phyloP scores from a whole-genome alignment of 768 basidiomycete species.

The Hebeloma cylindrosporum region DNA sequence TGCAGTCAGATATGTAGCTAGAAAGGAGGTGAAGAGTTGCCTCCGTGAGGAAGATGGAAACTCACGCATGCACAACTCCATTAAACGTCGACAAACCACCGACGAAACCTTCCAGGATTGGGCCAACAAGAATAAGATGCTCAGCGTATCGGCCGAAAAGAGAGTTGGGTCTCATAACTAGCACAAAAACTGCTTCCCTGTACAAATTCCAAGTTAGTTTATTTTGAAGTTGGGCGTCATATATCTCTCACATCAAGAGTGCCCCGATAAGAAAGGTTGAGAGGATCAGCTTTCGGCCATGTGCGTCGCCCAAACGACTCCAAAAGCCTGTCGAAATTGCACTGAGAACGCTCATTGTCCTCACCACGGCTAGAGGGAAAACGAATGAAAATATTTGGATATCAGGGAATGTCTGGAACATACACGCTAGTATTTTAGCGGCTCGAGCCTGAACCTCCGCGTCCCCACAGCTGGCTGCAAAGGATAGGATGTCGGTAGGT shows the following conservation, averaged over 20 bases:
- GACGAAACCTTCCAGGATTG: slow-evolving; percentile 74
- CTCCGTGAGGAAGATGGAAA: slow-evolving; percentile 25
- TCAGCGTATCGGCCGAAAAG: slow-evolving; percentile 57
- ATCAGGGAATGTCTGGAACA: slow-evolving; percentile 11
- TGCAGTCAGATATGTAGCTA: slow-evolving; percentile 57
- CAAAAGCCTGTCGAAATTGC: slow-evolving; percentile 86
- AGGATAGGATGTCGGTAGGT: slow-evolving; percentile 13
- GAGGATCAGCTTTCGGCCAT: slow-evolving; percentile 77
- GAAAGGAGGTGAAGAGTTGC: slow-evolving; percentile 13
- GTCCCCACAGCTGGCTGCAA: slow-evolving; percentile 32
- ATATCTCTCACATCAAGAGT: slow-evolving; percentile 61
- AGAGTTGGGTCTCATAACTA: slow-evolving; percentile 66
- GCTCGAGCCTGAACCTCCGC: slow-evolving; percentile 67
- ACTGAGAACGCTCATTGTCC: slow-evolving; percentile 75
- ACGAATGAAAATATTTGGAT: slow-evolving; percentile 6
- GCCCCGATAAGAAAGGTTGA: slow-evolving; percentile 66
- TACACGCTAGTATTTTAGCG: slow-evolving; percentile 69
- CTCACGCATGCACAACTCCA: slow-evolving; percentile 68
- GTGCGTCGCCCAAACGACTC: slow-evolving; percentile 75
- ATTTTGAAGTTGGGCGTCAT: slow-evolving; percentile 3
- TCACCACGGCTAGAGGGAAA: slow-evolving; percentile 53
- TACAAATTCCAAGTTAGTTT: slow-evolving; percentile 6
- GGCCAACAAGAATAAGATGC: slow-evolving; percentile 72
- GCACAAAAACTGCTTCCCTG: slow-evolving; percentile 77
- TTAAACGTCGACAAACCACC: slow-evolving; percentile 70